Evolutionary conservation across 2,329 filamentous ascomycete species (phyloP), one percentile per base, ranked within the genome.

Genomic region (Stromatinia cepivora): DNA sequence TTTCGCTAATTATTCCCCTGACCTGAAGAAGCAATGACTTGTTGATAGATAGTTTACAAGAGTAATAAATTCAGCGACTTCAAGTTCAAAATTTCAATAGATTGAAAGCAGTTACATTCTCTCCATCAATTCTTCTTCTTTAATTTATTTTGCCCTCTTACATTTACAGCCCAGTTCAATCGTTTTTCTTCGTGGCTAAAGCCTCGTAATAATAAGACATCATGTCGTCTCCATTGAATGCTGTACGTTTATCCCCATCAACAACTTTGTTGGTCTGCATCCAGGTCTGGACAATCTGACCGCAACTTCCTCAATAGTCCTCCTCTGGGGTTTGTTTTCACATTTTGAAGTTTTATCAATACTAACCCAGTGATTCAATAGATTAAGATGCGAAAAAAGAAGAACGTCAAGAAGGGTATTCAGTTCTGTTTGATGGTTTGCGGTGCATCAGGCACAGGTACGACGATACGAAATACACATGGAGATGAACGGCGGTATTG

Each of bases 371-470:
- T 70, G 58, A 48, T 70, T 76, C 73, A 77, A 72, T 82, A 93
- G 89, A 92, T 96, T 83, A 95, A 97, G 92, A 94, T 97, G 81
- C 94, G 95, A 84, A 91, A 93, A 84, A 99, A 99, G 94, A 99
- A 99, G 92, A 98, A 99, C 88, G 94, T 99, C 85, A 79, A 79
- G 74, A 79, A 79, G 75, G 95, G 95, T 81, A 98, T 99, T 80
- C 95, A 99, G 87, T 99, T 99, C 86, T 98, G 94, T 83, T 84
- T 99, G 88, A 99, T 99, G 95, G 95, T 99, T 79, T 98, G 95
- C 81, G 95, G 95, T 85, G 95, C 95, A 81, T 98, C 94, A 77
- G 95, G 95, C 82, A 98, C 95, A 83, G 95, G 93, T 97, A 89
- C 79, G 87, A 72, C 17, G 25, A 61, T 64, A 70, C 52, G 58